Evolutionary conservation across 192 early-diverging fungal genomes (phyloP).

Genomic region (Allomyces javanicus): DNA sequence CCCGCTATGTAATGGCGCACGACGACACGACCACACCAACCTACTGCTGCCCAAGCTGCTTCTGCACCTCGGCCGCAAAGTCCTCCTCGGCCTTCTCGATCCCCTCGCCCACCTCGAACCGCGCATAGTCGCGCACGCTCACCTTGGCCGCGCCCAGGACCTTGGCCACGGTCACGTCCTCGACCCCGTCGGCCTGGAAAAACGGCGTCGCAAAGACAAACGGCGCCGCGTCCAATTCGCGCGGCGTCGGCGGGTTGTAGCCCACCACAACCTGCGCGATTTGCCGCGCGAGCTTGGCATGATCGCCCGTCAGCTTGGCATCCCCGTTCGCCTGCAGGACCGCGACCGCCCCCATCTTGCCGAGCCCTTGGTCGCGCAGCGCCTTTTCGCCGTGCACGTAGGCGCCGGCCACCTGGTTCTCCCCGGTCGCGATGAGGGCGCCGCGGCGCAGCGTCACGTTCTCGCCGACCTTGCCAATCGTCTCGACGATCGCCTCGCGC

Average conservation of each 20-base stretch:
- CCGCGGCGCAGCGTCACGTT: slow-evolving; percentile 66
- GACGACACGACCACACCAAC: too few relatives aligned
- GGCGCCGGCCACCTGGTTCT: slow-evolving; percentile 26
- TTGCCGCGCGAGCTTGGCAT: slow-evolving; percentile 41
- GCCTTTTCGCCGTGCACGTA: slow-evolving; percentile 48
- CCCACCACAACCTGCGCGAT: slow-evolving; percentile 78
- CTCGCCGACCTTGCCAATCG: slow-evolving; percentile 73
- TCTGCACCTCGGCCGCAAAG: slow-evolving; percentile 64
- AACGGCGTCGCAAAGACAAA: slow-evolving; percentile 16
- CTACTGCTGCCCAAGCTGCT: slow-evolving; percentile 13
- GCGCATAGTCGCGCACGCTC: slow-evolving; percentile 43
- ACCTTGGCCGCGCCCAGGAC: slow-evolving; percentile 24
- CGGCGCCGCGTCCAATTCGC: slow-evolving; percentile 20
- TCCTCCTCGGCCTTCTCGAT: slow-evolving; percentile 52
- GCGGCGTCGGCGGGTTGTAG: slow-evolving; percentile 39
- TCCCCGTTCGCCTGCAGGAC: slow-evolving; percentile 22
- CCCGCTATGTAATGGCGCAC: too few relatives aligned
- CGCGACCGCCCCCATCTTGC: slow-evolving; percentile 62
- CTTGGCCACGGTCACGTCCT: slow-evolving; percentile 19
- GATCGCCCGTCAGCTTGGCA: slow-evolving; percentile 7
- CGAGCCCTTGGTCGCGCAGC: slow-evolving; percentile 25
- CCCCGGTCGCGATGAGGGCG: slow-evolving; percentile 16
- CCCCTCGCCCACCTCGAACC: slow-evolving; percentile 71
- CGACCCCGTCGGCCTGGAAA: slow-evolving; percentile 16
- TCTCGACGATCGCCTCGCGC: slow-evolving; percentile 36